Evolutionary conservation across 208 protist species (phyloP), one percentile per base, ranked within the genome.

Genomic region (Wallacemonas collosoma): DNA sequence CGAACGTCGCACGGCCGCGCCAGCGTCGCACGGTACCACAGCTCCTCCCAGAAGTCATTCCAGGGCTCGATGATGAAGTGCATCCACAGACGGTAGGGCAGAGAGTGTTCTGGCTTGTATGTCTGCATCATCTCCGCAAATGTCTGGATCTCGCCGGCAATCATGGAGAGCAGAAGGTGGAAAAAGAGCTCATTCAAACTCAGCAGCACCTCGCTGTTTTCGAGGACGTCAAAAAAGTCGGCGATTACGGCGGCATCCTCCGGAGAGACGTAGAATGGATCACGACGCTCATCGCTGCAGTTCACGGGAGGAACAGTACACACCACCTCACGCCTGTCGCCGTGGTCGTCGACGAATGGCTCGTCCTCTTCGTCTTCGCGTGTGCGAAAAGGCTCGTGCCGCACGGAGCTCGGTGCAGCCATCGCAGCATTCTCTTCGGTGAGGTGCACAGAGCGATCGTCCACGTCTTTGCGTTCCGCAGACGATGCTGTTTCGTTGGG

Each of bases 11-110:
- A 55, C 3, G 77, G 81, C 15, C 73, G 73, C 26, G 81, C 77
- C n/a, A 86, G 55, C n/a, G 76, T 86, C 15, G 82, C 15, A 36
- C 73, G 73, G 35, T 71, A 71, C 51, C 70, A 74, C 40, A 86
- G 50, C 71, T 82, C 77, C 7, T 44, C 50, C 69, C 76, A 81
- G 54, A 86, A 80, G 47, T 75, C 68, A 41, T 74, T 65, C 73
- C 72, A 86, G 41, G 71, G 57, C 26, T 86, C 77, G 40, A 82
- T 43, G 36, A 86, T 71, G 48, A 80, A 80, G 62, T 76, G 78
- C 3, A 80, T 56, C 39, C 79, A 55, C 8, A 82, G 44, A n/a
- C 73, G 71, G 8, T 68, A 64, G 5, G 15, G 57, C 26, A 65
- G 45, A 2, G 81, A 79, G 26, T 80, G 79, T 51, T 8, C 61